A percentile compares a stretch with the other conserved stretches of the same genome.
Evolutionary conservation across 495 filamentous ascomycete species (phyloP).

Genomic region (Podospora tetraspora): DNA sequence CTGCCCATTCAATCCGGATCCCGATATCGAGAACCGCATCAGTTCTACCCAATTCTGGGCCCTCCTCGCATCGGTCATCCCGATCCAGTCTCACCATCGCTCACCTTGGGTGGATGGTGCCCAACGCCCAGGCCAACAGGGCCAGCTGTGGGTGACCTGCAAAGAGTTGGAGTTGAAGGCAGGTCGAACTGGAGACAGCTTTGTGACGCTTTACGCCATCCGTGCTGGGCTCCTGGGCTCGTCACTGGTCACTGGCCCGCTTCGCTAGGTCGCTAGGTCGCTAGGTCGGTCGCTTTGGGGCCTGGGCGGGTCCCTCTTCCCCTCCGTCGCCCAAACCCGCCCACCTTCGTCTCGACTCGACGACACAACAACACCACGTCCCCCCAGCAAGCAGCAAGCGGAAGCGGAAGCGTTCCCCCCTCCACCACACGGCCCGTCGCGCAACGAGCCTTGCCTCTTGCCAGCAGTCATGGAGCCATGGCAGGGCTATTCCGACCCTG

Average conservation of each 20-base stretch:
- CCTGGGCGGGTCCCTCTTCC: constrained; percentile 14
- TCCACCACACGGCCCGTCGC: constrained; percentile 6
- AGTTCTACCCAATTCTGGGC: too few species aligned
- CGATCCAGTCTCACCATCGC: not conserved
- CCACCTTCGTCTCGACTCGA: constrained; percentile 8
- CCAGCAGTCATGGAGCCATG: constrained; percentile 53
- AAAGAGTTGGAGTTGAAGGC: not conserved
- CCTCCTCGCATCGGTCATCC: not conserved
- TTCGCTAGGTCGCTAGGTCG: not conserved
- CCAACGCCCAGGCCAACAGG: not conserved
- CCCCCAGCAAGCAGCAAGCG: not conserved
- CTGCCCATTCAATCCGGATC: not conserved
- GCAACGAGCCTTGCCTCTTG: constrained; percentile 13
- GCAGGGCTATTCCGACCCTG: constrained; percentile 46
- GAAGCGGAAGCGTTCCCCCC: not conserved
- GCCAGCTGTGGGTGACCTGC: not conserved
- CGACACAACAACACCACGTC: constrained; percentile 14
- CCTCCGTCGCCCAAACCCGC: constrained; percentile 16
- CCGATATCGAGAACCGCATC: not conserved
- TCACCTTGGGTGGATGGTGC: not conserved
- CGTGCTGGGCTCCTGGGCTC: not conserved
- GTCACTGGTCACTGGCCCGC: constrained; percentile 12
- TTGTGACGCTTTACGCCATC: constrained; percentile 3
- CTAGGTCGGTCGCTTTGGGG: not conserved
- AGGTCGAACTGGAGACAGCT: not conserved